Base-by-base conservation (phyloP, 2,329 filamentous ascomycete species). In the Kalmusia sp. region DNA sequence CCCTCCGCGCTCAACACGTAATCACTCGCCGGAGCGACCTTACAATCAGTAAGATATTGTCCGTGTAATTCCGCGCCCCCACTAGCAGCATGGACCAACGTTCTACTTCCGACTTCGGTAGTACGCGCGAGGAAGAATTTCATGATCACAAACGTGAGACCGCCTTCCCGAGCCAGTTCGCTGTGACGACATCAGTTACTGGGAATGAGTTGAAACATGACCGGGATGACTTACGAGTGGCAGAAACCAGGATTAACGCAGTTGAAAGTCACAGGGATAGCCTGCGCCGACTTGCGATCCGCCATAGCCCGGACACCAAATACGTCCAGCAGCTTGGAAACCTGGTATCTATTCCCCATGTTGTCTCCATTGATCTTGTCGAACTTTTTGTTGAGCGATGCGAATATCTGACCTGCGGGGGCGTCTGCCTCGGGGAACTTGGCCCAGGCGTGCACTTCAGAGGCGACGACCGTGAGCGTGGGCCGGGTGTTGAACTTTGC, bases 21-120 rank as follows among this genome's bases (percentile, higher is more conserved):
- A 9, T 54, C 46, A 4, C 70, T 66, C 14, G 69, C 69, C 21
- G 56, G 43, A 22, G 49, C 49, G 14, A 77, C 57, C 48, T 60
- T 27, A 15, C 66, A 71, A 46, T 79, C 65, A 31, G 63, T 70
- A 39, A 79, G 45, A 53, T 78, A 80, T 57, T 74, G 62, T 0
- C 78, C 78, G 58, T 79, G 76, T 1, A 61, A 70, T 53, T 76
- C 71, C 3, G 57, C 49, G 0, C 76, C 76, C 15, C 57, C 60
- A 6, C 62, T 45, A 3, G 68, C 77, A 0, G 72, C 76, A 55
- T 74, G 63, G 1, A 78, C 75, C n/a, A 80, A 62, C 1, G 71
- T 78, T 19, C 77, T 57, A 7, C 65, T 67, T 0, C 78, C 78
- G 2, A 74, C 71, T 52, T 79, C 77, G 0, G 73, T 77, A 1